Percentiles rank a stretch among this genome's conserved stretches.
Evolutionary conservation across 305 asterid genomes (phyloP).

Genomic region (Fraxinus albicans): DNA sequence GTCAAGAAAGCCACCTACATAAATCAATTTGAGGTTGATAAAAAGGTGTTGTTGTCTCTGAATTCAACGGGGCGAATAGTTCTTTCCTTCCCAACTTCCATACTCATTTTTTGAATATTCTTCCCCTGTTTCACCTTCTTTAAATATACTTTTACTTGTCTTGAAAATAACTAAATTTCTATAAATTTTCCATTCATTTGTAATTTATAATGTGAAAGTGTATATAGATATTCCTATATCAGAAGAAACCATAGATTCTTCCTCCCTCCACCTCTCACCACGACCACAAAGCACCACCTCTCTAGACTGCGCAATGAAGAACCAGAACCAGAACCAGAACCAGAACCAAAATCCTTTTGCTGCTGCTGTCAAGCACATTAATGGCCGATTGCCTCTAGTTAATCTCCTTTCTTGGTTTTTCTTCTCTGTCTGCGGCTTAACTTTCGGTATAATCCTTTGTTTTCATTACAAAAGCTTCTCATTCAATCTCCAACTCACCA

Average conservation of each 20-base stretch:
- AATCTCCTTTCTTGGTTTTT: conserved; percentile 43
- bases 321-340: neutral
- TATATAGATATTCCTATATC: neutral
- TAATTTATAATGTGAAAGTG: neutral
- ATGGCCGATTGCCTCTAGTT: conserved; percentile 31
- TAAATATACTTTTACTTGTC: neutral
- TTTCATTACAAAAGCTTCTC: conserved; percentile 53
- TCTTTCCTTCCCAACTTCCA: neutral
- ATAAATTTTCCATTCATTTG: neutral
- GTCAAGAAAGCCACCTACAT: neutral
- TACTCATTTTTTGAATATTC: neutral
- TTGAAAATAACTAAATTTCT: neutral
- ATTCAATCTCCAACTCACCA: conserved; percentile 51
- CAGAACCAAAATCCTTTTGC: conserved; percentile 28
- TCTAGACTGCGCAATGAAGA: neutral
- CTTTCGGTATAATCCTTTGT: conserved; percentile 55
- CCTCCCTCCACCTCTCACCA: neutral
- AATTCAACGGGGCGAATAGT: neutral
- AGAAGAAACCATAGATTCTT: neutral
- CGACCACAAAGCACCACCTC: neutral
- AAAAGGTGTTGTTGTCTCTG: neutral
- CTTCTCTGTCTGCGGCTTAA: conserved; percentile 58
- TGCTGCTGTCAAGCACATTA: conserved; percentile 9
- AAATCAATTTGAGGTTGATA: neutral
- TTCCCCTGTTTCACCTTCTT: neutral